Evolutionary conservation across 1,139 yeast genomes (phyloP).

Genomic region (Pneumocystis carinii): DNA sequence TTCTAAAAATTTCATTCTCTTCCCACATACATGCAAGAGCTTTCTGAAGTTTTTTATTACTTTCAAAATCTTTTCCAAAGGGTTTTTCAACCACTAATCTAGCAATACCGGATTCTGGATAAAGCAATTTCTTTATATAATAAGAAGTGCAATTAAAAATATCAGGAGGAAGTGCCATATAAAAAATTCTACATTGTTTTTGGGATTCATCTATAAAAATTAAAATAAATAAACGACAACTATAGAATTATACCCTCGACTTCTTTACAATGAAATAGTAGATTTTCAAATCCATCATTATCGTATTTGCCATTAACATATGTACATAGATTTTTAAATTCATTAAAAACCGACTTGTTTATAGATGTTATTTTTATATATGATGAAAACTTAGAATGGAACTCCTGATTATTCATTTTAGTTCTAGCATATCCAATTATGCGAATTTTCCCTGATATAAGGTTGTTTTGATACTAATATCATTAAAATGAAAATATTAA

Average conservation of each 20-base stretch:
- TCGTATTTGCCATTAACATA: slow-evolving; percentile 76
- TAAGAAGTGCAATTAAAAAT: slow-evolving; percentile 69
- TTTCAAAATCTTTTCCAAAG: slow-evolving; percentile 78
- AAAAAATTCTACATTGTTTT: slow-evolving; percentile 47
- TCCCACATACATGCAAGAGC: slow-evolving; percentile 70
- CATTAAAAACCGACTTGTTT: slow-evolving; percentile 32
- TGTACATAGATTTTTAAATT: slow-evolving; percentile 46
- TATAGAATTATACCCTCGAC: slow-evolving; percentile 33
- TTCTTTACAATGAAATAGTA: slow-evolving; percentile 40
- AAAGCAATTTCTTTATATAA: slow-evolving; percentile 53
- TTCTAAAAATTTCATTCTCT: slow-evolving; percentile 86
- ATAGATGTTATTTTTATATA: slow-evolving; percentile 37
- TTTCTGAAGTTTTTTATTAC: slow-evolving; percentile 62
- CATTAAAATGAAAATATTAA: slow-evolving; percentile 1
- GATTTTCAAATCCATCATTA: slow-evolving; percentile 49
- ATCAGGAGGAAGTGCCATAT: slow-evolving; percentile 89
- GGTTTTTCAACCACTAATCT: slow-evolving; percentile 93
- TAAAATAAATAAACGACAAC: slow-evolving; percentile 16
- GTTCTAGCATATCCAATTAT: slow-evolving; percentile 91
- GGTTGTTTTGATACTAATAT: slow-evolving; percentile 51
- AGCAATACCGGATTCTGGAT: slow-evolving; percentile 53
- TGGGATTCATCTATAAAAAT: slow-evolving; percentile 1
- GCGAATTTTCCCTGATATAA: slow-evolving; percentile 50
- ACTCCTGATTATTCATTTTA: slow-evolving; percentile 48
- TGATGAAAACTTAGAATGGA: slow-evolving; percentile 49